Base-by-base conservation (phyloP, 176 grass and related monocot genomes). In the Avena sativa region DNA sequence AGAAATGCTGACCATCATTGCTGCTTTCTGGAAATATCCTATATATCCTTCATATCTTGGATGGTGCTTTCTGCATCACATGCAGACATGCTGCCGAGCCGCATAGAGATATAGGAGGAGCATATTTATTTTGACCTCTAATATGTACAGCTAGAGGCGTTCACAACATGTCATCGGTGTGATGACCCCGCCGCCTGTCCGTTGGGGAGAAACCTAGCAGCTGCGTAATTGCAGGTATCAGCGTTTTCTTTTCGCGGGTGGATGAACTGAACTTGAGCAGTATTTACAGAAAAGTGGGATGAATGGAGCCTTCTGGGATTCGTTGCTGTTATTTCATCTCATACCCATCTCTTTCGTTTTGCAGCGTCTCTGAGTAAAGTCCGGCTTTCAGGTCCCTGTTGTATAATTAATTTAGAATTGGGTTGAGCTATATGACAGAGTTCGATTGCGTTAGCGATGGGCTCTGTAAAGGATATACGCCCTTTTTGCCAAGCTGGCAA, bases 71-170 rank as follows among this genome's bases (percentile, higher is more conserved):
- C 50, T 16, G 11, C 20, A 67, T 26, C 15, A 34, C 46, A 13
- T 30, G 25, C 66, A 83, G 19, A 38, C 34, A 40, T 55, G 20
- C 57, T 13, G 4, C 57, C 61, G 38, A 46, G 78, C 57, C 46
- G 11, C 50, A 8, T 40, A 10, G 51, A 80, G 46, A 15, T 83
- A 72, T 19, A 58, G 34, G 36, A 4, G 74, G 9, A 57, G 84
- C 84, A 32, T 56, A 78, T 51, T 36, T 79, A 64, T 78, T 86
- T 79, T 86, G 49, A 69, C 51, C 55, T 86, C 61, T 78, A 52
- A 44, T 86, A 69, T 69, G 48, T 79, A 79, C 46, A 51, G 60
- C 20, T 86, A 69, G 48, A 67, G 74, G 51, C 43, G 1, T 84
- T 71, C 23, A 13, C 4, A 15, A 15, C 9, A 20, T 26, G 46